These are phyloP conservation scores for Lachancea kluyveri DNA, from an alignment of 805 yeast genomes.

Conservation along the genomic window DNA sequence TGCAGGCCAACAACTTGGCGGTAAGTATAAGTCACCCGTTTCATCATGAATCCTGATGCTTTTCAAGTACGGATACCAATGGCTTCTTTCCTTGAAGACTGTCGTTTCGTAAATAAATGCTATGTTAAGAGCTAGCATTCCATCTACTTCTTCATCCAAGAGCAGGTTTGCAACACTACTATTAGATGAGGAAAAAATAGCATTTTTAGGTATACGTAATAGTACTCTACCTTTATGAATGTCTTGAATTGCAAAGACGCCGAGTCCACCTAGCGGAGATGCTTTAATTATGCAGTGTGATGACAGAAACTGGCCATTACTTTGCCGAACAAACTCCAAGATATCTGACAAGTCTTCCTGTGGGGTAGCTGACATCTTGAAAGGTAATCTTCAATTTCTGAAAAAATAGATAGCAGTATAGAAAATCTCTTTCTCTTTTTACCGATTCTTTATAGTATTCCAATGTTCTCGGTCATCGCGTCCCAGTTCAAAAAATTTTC, in stretches of 20 bases:
- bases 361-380: conserved; percentile 30
- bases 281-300: conserved; percentile 37
- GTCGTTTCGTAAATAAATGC: conserved; percentile 65
- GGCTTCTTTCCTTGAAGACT: conserved; percentile 53
- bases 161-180: conserved; percentile 62
- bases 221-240: conserved; percentile 37
- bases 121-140: conserved; percentile 60
- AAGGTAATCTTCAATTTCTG: too few species aligned
- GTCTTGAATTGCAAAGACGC: conserved; percentile 55
- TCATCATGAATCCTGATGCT: conserved; percentile 38
- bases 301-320: conserved; percentile 50
- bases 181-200: conserved; percentile 52
- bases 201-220: conserved; percentile 55
- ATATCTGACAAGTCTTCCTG: conserved; percentile 26
- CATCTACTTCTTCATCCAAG: conserved; percentile 51
- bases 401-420: too few species aligned
- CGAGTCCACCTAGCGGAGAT: conserved; percentile 60
- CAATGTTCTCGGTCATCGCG: too few species aligned
- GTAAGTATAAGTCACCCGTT: conserved; percentile 34
- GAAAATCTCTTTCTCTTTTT: too few species aligned
- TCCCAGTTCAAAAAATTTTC: too few species aligned
- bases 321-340: conserved; percentile 47
- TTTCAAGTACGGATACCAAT: conserved; percentile 67
- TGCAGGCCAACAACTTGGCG: conserved; percentile 63
- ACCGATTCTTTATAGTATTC: too few species aligned